Base-by-base conservation (phyloP, 495 filamentous ascomycete genomes). In the Aspergillus egyptiacus region DNA sequence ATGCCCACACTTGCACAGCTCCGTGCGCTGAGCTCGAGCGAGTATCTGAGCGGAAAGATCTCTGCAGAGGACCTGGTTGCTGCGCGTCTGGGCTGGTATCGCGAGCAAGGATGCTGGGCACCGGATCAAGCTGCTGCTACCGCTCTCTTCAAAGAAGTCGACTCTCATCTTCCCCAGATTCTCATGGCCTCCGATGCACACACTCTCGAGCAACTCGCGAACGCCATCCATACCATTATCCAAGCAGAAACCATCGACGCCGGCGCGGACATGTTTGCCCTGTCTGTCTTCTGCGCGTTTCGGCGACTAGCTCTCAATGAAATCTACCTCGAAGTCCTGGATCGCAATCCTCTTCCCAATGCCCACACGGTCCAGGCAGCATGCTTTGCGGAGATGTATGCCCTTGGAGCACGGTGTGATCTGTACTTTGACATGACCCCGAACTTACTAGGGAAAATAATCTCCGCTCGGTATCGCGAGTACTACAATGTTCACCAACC, bases 351-450 rank as follows among this genome's bases (percentile, higher is more conserved):
- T 2, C 41, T 55, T 18, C 53, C 53, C 14, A 55, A 55, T 18
- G 46, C 34, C 0, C 46, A 55, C 25, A 40, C 42, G 7, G 47
- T 55, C 14, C 53, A 55, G 20, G 53, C 53, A 0, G 47, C 53
- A 1, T 46, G 41, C 11, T 55, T 55, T n/a, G 42, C 53, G 0
- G 53, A 55, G 23, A 50, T 55, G 53, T 55, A 46, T 22, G 53
- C 53, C 6, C 43, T 49, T 2, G 53, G 53, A 19, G 53, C 53
- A 6, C 53, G 53, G 0, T 50, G 46, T 18, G 53, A 55, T 35
- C 28, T 50, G 20, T 55, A 36, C 23, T 55, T 55, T n/a, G 53
- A 55, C 20, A 55, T 46, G 53, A 55, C 53, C 0, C 53, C 53
- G 8, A 55, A 40, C 8, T 46, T 39, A 2, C 41, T 55, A 6